Conservation (phyloP, 2,329 filamentous ascomycete species). For the Fusarium virguliforme region DNA sequence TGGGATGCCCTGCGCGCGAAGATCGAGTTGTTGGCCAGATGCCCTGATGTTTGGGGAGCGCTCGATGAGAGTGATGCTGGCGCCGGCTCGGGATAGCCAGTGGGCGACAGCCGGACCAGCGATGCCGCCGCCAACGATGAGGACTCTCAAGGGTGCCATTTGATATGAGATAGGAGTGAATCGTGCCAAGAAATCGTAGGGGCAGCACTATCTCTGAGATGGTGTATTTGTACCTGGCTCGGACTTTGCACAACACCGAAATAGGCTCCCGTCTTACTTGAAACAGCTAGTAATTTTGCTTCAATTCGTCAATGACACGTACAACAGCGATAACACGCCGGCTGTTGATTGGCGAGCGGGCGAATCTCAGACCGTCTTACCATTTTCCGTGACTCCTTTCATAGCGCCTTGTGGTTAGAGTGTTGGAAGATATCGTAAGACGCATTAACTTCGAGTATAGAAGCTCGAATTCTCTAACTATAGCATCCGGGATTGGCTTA, state of each 20-base stretch:
- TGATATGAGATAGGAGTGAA: background rate
- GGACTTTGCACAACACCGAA: slow-evolving; percentile 6
- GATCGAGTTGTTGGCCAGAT: slow-evolving; percentile 24
- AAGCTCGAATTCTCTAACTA: too few relatives aligned
- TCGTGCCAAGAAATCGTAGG: background rate
- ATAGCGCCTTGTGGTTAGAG: too few relatives aligned
- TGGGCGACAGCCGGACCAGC: slow-evolving; percentile 39
- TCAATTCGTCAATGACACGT: background rate
- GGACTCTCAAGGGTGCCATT: slow-evolving; percentile 23
- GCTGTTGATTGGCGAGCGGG: background rate
- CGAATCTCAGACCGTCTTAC: slow-evolving; percentile 3
- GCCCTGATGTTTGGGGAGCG: slow-evolving; percentile 17
- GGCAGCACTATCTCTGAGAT: background rate
- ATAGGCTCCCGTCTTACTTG: background rate
- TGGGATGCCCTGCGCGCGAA: background rate
- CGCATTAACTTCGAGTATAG: too few relatives aligned
- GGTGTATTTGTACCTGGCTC: background rate
- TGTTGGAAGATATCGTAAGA: too few relatives aligned
- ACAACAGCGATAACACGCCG: background rate
- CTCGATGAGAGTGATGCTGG: slow-evolving; percentile 33
- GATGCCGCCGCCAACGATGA: slow-evolving; percentile 39
- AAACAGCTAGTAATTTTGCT: slow-evolving; percentile 1
- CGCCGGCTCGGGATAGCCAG: slow-evolving; percentile 33
- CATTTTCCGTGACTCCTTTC: background rate
- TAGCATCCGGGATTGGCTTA: too few relatives aligned